Percentiles rank a stretch among this genome's conserved stretches.
These are phyloP conservation scores for Pelargonium cotyledonis DNA, from an alignment of 441 rosid genomes.

Conservation along the genomic window DNA sequence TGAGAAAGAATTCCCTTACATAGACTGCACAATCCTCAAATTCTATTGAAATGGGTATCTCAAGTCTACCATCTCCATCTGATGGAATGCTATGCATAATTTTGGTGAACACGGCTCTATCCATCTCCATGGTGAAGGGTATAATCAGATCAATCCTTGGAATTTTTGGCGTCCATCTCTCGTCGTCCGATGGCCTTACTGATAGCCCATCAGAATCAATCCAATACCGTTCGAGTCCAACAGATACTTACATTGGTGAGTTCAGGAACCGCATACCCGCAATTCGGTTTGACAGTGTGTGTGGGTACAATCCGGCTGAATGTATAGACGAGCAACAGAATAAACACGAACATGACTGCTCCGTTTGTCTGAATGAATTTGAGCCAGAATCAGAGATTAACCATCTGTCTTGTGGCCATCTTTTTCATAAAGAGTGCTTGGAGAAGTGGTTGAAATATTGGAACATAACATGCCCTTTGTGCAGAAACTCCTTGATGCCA, in stretches of 20 bases:
- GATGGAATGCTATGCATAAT: constrained; percentile 79
- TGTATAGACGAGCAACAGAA: not conserved
- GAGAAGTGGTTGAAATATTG: constrained; percentile 85
- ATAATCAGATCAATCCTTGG: constrained; percentile 60
- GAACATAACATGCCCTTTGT: constrained; percentile 82
- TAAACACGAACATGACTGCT: constrained; percentile 43
- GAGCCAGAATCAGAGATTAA: constrained; percentile 70
- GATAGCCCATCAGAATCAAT: constrained; percentile 35
- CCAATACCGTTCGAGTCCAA: constrained; percentile 32
- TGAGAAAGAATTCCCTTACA: not conserved
- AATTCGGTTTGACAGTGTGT: constrained; percentile 40
- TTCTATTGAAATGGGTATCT: constrained; percentile 55
- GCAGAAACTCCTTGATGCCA: constrained; percentile 64
- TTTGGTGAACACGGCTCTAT: constrained; percentile 75
- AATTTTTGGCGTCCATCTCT: constrained; percentile 51
- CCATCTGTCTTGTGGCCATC: constrained; percentile 66
- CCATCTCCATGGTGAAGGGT: constrained; percentile 68
- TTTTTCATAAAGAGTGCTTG: constrained; percentile 76
- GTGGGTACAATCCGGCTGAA: constrained; percentile 37
- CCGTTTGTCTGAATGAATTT: constrained; percentile 64
- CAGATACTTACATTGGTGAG: constrained; percentile 52
- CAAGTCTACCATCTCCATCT: constrained; percentile 87
- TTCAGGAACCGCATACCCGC: constrained; percentile 55
- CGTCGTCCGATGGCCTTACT: constrained; percentile 13
- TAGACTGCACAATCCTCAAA: constrained; percentile 2